Percentiles rank a stretch among this genome's conserved stretches.
phyloP scores from a whole-genome alignment of 768 basidiomycete species.

The Tricholoma sp. region DNA sequence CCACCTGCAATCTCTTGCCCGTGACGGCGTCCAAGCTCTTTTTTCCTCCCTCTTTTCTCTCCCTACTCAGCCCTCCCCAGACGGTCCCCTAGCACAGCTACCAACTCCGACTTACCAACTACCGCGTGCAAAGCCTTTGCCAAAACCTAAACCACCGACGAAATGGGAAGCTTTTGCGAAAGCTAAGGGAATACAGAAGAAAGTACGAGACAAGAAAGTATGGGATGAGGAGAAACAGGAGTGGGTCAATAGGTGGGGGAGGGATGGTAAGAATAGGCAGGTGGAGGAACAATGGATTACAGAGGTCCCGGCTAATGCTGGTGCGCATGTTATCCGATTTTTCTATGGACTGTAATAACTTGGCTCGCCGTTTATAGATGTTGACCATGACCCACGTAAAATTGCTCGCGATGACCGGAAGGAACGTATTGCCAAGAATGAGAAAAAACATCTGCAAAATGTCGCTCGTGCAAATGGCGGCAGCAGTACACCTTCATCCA shows the following conservation, averaged over 20 bases:
- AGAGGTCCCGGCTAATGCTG: constrained; percentile 83
- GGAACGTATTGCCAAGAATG: constrained; percentile 79
- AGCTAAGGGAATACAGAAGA: constrained; percentile 89
- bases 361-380: constrained; percentile 39
- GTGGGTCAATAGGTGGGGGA: constrained; percentile 91
- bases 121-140: constrained; percentile 89
- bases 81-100: constrained; percentile 80
- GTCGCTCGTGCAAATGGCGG: constrained; percentile 43
- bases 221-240: constrained; percentile 96
- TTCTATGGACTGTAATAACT: not conserved
- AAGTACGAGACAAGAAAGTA: constrained; percentile 67
- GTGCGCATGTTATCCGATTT: constrained; percentile 35
- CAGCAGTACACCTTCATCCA: constrained; percentile 6
- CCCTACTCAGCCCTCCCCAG: constrained; percentile 67
- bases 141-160: constrained; percentile 86
- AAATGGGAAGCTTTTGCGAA: constrained; percentile 97
- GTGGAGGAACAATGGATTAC: constrained; percentile 86
- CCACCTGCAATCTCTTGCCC: constrained; percentile 72
- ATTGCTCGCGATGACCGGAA: constrained; percentile 77
- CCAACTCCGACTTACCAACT: constrained; percentile 73
- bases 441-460: constrained; percentile 71
- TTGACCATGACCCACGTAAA: constrained; percentile 76
- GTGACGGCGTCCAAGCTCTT: constrained; percentile 80
- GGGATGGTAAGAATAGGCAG: constrained; percentile 84
- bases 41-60: constrained; percentile 77